Base-by-base conservation (phyloP, 305 asterid species). In the Vinca major region DNA sequence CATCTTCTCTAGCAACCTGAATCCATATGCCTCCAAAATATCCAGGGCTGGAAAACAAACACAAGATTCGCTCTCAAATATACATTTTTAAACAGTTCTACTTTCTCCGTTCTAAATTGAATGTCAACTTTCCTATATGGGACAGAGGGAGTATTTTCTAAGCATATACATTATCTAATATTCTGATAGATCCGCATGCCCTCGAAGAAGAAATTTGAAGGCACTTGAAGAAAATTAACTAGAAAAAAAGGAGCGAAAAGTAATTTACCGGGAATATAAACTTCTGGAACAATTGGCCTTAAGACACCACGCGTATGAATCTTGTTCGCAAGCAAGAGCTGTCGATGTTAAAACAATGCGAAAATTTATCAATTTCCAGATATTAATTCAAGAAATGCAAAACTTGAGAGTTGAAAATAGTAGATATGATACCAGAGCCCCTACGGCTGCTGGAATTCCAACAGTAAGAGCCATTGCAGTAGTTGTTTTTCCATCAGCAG, bases 381-480 rank as follows among this genome's bases (percentile, higher is more conserved):
- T 36, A 33, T 2, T 1, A 19, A 33, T 19, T 2, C 0, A 40
- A 55, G 53, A 63, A 44, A 43, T 26, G 19, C 1, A 11, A 66
- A 45, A 58, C 41, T 40, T 17, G 52, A 68, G 63, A 71, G 45
- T 21, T 33, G 56, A 65, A 63, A 71, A 40, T 21, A 72, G 75
- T 17, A 63, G 67, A 41, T 16, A 63, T 67, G 1, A 73, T 86
- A 92, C 99, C 91, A 93, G 81, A 68, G 97, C 97, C 72, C 96
- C 99, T 71, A 85, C 90, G 79, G 97, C 99, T 40, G 85, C 95
- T 41, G 97, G 96, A 73, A 93, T 85, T 69, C 97, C 99, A 20
- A 93, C 99, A 19, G 97, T 90, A 33, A 89, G 83, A 67, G 99
- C 92, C 97, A 93, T 93, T 40, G 99, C 96, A 0, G 89, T 86